Conservation (phyloP, 2,329 filamentous ascomycete species). For the Aspergillus alliaceus region DNA sequence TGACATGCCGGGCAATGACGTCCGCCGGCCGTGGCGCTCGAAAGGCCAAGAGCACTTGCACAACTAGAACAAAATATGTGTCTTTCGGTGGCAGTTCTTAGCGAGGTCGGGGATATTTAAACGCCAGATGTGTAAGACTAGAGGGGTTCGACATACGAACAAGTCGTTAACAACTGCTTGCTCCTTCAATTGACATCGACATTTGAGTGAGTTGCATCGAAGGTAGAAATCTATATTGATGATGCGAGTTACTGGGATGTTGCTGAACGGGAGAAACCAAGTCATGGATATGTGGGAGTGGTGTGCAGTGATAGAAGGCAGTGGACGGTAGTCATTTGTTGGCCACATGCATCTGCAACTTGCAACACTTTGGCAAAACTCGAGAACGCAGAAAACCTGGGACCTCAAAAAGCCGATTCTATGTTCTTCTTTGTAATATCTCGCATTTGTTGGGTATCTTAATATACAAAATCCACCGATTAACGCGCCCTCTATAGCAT, state of each 20-base stretch:
- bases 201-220: constrained; percentile 78
- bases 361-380: not conserved
- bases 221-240: constrained; percentile 69
- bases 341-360: not conserved
- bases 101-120: not conserved
- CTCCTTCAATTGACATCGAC: constrained; percentile 66
- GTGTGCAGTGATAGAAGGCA: not conserved
- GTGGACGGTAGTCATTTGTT: not conserved
- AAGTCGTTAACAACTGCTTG: constrained; percentile 83
- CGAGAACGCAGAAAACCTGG: not conserved
- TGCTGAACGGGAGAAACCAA: not conserved
- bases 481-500: constrained; percentile 7
- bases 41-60: constrained; percentile 64
- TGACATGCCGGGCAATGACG: constrained; percentile 75
- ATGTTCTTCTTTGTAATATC: not conserved
- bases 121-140: constrained; percentile 1
- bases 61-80: constrained; percentile 85
- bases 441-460: not conserved
- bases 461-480: constrained; percentile 14
- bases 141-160: constrained; percentile 61
- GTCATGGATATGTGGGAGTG: not conserved
- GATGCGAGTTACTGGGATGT: not conserved
- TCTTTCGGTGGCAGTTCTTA: constrained; percentile 45
- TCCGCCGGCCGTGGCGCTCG: constrained; percentile 52
- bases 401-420: not conserved